Evolutionary conservation across 768 basidiomycete genomes (phyloP), one percentile per base, ranked within the genome.

Genomic region (Tricholoma saponaceum): DNA sequence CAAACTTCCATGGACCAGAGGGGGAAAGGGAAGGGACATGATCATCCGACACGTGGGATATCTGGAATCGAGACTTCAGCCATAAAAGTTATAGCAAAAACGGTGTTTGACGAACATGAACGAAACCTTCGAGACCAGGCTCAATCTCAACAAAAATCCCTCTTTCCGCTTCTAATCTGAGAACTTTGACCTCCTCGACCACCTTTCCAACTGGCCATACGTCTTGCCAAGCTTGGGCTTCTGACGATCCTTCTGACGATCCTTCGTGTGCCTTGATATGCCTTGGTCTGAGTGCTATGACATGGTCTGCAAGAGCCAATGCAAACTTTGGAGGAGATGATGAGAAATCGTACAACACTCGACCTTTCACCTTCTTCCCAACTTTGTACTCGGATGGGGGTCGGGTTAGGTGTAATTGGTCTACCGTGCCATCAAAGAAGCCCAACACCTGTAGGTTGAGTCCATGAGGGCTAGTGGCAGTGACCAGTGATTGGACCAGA

Each of bases 11-110:
- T 20, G 87, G 81, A 16, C 91, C 90, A 20, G 86, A 84, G n/a
- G 79, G 71, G 5, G 89, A 83, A 22, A 97, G 74, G n/a, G 86
- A 79, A 14, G 89, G 82, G n/a, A 94, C 76, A 67, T 93, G 93
- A 47, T 95, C 91, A 67, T 98, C 95, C 8, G 93, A 90, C 47
- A 89, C 78, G 69, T 97, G 93, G 10, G 96, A 97, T 64, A 99
- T 97, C 94, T 98, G 63, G 13, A 51, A 18, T 16, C 20, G 4
- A 26, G 56, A 22, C 53, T 56, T 51, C 57, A 67, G 62, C 10
- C 58, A 44, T 18, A 14, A 13, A 4, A 43, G 47, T 46, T 50
- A 32, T 49, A 57, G 39, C 49, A 57, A 56, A 52, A 18, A 60
- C 52, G 20, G 22, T 14, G 53, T 12, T 43, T 14, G 26, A 73